Base-by-base conservation (phyloP, 306 rosid species). In the Rubus idaeus region DNA sequence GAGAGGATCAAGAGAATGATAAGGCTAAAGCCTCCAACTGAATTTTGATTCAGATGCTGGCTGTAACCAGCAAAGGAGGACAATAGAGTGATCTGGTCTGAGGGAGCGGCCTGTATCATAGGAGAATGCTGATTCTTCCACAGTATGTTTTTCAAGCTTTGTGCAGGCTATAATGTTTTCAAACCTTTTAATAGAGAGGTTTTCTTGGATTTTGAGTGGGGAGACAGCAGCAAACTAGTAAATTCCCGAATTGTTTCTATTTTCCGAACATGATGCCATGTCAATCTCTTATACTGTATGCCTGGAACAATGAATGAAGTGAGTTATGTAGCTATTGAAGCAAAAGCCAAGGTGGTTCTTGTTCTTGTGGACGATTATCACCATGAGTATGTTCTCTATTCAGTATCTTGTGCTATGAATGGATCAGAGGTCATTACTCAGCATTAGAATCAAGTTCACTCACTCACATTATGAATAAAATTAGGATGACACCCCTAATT, bases 21-120 rank as follows among this genome's bases (percentile, higher is more conserved):
- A 77, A 86, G 97, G 90, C 78, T 92, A 62, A 95, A 86, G 77
- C 97, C 97, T 84, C 98, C 97, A 18, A 87, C 90, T 10, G 97
- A 92, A 73, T 87, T 90, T 77, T 91, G 85, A 87, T 72, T 45
- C 20, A 8, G 62, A 12, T 5, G 56, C 56, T 46, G 20, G 37
- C 26, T 64, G 46, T 62, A 35, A 37, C 26, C 63, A 10, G 75
- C 75, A 2, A 26, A 35, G 21, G 63, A 50, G 35, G 26, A 23
- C 5, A 13, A 26, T 13, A 35, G 42, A 35, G 58, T 71, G 10
- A 26, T 17, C 6, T 3, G 75, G 75, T 47, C 46, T 12, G 37
- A 69, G 56, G 39, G n/a, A 18, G 41, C 56, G 6, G 74, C 5
- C 37, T 18, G 71, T 41, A n/a, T 41, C 21, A 52, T n/a, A 37